These are phyloP conservation scores for Westerdykella ornata DNA, from an alignment of 2,329 filamentous ascomycete species.

Conservation along the genomic window DNA sequence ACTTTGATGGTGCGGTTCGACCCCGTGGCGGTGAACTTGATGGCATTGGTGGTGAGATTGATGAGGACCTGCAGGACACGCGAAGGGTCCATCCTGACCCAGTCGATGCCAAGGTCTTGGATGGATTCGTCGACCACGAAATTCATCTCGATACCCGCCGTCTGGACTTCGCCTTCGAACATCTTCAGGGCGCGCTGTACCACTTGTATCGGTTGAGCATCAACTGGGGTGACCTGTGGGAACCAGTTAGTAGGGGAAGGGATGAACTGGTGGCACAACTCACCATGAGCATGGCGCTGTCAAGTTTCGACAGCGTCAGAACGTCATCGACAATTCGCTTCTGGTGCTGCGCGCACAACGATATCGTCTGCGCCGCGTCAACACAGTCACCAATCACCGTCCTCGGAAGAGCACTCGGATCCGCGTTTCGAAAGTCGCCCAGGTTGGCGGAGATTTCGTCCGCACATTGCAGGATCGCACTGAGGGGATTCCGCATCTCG, in stretches of 20 bases:
- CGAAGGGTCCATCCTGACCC: conserved; percentile 66
- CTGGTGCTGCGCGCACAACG: conserved; percentile 71
- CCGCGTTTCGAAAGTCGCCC: conserved; percentile 41
- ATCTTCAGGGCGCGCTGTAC: conserved; percentile 65
- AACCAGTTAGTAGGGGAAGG: conserved; percentile 1
- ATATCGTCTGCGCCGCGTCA: conserved; percentile 70
- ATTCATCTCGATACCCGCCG: conserved; percentile 60
- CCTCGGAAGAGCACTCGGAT: conserved; percentile 41
- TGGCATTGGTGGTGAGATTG: conserved; percentile 72
- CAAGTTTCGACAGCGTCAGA: conserved; percentile 52
- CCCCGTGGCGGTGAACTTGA: conserved; percentile 69
- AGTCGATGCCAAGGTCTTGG: conserved; percentile 52
- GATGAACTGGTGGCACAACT: background rate
- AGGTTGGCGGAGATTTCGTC: conserved; percentile 60
- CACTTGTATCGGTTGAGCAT: conserved; percentile 60
- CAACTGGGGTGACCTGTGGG: conserved; percentile 55
- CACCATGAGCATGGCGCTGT: conserved; percentile 63
- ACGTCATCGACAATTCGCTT: conserved; percentile 52
- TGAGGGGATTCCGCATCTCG: conserved; percentile 71
- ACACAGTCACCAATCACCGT: conserved; percentile 55
- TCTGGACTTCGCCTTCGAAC: conserved; percentile 68
- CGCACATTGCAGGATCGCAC: conserved; percentile 67
- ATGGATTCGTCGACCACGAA: conserved; percentile 60
- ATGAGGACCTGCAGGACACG: conserved; percentile 65
- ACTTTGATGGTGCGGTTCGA: conserved; percentile 59